Evolutionary conservation across 140 eudicot species (phyloP), one percentile per base, ranked within the genome.

Genomic region (Stevia rebaudiana): DNA sequence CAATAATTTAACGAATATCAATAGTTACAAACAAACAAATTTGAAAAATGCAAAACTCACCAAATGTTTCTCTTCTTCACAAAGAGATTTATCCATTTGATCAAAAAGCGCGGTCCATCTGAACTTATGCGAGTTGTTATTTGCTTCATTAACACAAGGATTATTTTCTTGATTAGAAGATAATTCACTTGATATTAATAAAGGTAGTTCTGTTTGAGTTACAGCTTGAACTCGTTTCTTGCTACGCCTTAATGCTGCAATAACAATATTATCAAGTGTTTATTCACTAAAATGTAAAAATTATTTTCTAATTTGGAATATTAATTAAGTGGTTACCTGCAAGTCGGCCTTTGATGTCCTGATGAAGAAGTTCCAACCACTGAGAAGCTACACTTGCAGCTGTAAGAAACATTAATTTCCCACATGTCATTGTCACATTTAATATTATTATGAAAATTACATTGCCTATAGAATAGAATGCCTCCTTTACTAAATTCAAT

Each of bases 371-470:
- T 54, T 83, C 95, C 70, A 91, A 63, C 98, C 98, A 91, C 55
- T 87, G 96, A 37, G 87, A 75, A 65, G 98, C 98, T 60, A 91
- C 95, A 74, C 63, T 79, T 40, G 98, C 98, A 79, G 87, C 98
- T 91, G 85, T 31, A 76, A 63, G 56, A n/a, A 52, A 59, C 65
- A 46, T 17, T 30, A 17, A 48, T 43, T 47, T 35, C 52, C 28
- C 18, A 41, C 13, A 30, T 30, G 25, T 31, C 66, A 72, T 17
- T 12, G 53, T 63, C 40, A 41, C 41, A 51, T 19, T 53, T 48
- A 7, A 46, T 61, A 40, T 50, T 19, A 52, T 48, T 6, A 46
- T 61, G 31, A 47, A 35, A 58, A 58, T n/a, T 5, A 48, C 6
- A 8, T 11, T 11, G 13, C 11, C 55, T 11, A 18, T 30, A 10